phyloP scores from a whole-genome alignment of 225 moss, liverwort and hornwort species.

The Anthoceros angustus region DNA sequence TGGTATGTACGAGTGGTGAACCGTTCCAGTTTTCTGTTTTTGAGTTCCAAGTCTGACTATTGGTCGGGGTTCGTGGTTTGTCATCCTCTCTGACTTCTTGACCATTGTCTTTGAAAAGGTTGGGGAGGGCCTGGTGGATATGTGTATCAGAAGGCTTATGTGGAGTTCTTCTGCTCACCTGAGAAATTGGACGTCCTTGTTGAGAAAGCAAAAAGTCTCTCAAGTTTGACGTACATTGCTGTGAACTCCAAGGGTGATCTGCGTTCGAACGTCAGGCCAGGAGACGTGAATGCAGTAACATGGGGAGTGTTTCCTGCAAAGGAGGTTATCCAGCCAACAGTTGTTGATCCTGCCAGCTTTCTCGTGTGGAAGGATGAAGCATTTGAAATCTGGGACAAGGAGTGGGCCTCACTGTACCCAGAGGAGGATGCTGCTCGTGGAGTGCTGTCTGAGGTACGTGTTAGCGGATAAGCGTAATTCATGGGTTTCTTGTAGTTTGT shows the following conservation, averaged over 20 bases:
- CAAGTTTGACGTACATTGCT: conserved; percentile 60
- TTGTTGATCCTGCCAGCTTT: conserved; percentile 91
- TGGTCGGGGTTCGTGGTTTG: neutral
- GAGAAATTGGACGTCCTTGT: conserved; percentile 45
- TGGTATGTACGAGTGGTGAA: conserved; percentile 24
- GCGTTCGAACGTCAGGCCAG: conserved; percentile 70
- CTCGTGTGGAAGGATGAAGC: conserved; percentile 99
- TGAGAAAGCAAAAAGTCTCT: conserved; percentile 23
- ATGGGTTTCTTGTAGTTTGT: too few relatives aligned
- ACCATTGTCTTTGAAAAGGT: conserved; percentile 23
- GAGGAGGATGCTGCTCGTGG: conserved; percentile 53
- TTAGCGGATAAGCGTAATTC: neutral
- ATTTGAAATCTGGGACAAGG: conserved; percentile 74
- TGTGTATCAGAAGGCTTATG: conserved; percentile 97
- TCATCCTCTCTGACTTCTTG: neutral
- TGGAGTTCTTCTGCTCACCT: conserved; percentile 81
- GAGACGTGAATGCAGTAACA: conserved; percentile 74
- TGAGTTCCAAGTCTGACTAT: neutral
- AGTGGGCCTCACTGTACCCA: conserved; percentile 70
- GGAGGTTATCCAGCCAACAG: conserved; percentile 92
- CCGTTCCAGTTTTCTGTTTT: neutral
- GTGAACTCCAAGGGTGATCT: conserved; percentile 82
- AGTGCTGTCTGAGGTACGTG: conserved; percentile 47
- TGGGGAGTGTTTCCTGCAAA: conserved; percentile 98
- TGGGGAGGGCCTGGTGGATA: conserved; percentile 97